These are phyloP conservation scores for Trichoderma harzianum DNA, from an alignment of 2,329 filamentous ascomycete species.

Conservation along the genomic window DNA sequence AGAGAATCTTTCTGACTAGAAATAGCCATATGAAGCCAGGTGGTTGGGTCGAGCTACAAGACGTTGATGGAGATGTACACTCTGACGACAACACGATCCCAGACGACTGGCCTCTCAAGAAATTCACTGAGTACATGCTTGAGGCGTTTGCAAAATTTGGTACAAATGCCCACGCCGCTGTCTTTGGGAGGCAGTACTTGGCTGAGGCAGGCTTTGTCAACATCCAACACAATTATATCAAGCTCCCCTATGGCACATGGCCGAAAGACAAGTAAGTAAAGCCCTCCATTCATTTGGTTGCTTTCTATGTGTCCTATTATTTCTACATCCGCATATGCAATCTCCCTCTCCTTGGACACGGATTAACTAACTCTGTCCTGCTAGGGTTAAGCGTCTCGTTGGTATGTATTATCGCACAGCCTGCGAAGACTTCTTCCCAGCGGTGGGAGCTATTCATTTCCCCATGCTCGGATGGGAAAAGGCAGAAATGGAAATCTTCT, in stretches of 20 bases:
- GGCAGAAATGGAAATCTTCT: conserved; percentile 33
- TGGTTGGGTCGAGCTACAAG: conserved; percentile 44
- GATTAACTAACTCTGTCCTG: background rate
- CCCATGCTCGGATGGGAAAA: conserved; percentile 37
- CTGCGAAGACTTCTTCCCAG: conserved; percentile 41
- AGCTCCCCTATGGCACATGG: conserved; percentile 47
- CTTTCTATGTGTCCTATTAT: background rate
- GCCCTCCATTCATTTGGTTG: background rate
- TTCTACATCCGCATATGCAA: background rate
- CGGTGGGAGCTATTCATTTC: conserved; percentile 39
- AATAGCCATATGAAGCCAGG: conserved; percentile 39
- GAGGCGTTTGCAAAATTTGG: conserved; percentile 38
- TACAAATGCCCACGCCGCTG: conserved; percentile 38
- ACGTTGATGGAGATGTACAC: conserved; percentile 33
- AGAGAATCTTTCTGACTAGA: background rate
- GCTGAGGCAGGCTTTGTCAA: conserved; percentile 39
- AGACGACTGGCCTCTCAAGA: conserved; percentile 21
- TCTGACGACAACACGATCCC: conserved; percentile 34
- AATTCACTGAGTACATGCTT: conserved; percentile 26
- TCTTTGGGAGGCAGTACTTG: conserved; percentile 36
- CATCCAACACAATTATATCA: conserved; percentile 36
- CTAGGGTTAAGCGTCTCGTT: conserved; percentile 37
- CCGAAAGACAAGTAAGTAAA: conserved; percentile 39
- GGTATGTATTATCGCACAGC: conserved; percentile 42
- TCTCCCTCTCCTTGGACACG: background rate